A percentile compares a stretch with the other conserved stretches of the same genome.
phyloP scores from a whole-genome alignment of 2,329 filamentous ascomycete genomes.

The Cladosporium sp. region DNA sequence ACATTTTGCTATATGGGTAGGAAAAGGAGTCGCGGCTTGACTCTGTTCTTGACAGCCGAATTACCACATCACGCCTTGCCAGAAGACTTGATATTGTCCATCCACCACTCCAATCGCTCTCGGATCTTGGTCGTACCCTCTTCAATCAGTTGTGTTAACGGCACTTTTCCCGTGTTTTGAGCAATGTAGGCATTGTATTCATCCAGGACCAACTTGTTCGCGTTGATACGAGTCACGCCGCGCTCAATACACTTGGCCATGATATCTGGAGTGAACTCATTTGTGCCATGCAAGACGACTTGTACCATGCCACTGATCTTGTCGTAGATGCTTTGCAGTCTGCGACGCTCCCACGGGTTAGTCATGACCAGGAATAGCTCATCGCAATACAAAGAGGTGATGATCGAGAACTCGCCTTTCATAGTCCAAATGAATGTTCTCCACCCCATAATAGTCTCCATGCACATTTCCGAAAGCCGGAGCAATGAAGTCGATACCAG shows the following conservation, averaged over 20 bases:
- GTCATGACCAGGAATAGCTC: background rate
- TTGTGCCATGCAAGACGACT: slow-evolving; percentile 56
- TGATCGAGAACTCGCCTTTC: slow-evolving; percentile 34
- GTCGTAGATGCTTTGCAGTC: slow-evolving; percentile 45
- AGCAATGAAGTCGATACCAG: slow-evolving; percentile 69
- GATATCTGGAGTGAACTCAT: slow-evolving; percentile 53
- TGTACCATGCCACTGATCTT: slow-evolving; percentile 47
- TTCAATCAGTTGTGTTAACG: slow-evolving; percentile 52
- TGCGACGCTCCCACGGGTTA: slow-evolving; percentile 8
- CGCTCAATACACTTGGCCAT: slow-evolving; percentile 52
- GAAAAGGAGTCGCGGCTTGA: no score
- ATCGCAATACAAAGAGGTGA: no score
- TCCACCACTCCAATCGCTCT: slow-evolving; percentile 52
- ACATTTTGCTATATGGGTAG: no score
- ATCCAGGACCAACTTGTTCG: slow-evolving; percentile 55
- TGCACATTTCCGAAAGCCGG: slow-evolving; percentile 75
- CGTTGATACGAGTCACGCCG: slow-evolving; percentile 55
- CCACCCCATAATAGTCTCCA: slow-evolving; percentile 67
- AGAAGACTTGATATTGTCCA: slow-evolving; percentile 46
- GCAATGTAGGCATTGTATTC: slow-evolving; percentile 45
- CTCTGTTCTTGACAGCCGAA: background rate
- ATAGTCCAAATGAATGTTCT: slow-evolving; percentile 59
- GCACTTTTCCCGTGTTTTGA: slow-evolving; percentile 48
- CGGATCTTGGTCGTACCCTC: slow-evolving; percentile 53
- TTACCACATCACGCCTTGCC: slow-evolving; percentile 29